These are phyloP conservation scores for Lactarius indigo DNA, from an alignment of 768 basidiomycete genomes.

Conservation along the genomic window DNA sequence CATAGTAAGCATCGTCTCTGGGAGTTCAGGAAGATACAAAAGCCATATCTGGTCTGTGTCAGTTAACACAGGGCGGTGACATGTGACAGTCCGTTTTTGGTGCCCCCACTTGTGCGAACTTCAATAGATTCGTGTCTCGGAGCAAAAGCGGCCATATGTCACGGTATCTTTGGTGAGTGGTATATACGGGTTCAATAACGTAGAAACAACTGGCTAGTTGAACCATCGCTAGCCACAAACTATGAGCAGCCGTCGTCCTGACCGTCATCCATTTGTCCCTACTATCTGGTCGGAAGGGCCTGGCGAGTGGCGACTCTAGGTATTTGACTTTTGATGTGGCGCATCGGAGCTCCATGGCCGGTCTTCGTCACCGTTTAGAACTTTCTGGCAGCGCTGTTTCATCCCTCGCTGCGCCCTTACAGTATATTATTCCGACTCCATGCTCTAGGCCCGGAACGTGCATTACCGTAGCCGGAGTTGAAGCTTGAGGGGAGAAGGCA, in stretches of 20 bases:
- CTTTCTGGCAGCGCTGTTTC: not conserved
- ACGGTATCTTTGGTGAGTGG: not conserved
- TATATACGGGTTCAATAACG: not conserved
- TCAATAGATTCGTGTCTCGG: not conserved
- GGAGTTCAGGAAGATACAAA: constrained; percentile 60
- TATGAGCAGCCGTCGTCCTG: not conserved
- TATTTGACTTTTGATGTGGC: not conserved
- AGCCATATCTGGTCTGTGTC: constrained; percentile 65
- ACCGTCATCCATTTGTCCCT: too few relatives aligned
- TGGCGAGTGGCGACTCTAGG: not conserved
- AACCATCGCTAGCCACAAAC: not conserved
- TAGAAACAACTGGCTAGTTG: not conserved
- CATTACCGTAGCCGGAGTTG: not conserved
- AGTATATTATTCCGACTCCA: not conserved
- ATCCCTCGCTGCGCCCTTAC: not conserved
- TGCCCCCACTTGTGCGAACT: not conserved
- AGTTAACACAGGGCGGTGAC: constrained; percentile 33
- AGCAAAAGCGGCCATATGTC: not conserved
- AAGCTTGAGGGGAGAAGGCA: too few relatives aligned
- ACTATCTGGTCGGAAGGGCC: too few relatives aligned
- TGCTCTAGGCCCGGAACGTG: not conserved
- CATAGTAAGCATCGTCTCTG: constrained; percentile 54
- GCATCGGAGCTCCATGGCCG: not conserved
- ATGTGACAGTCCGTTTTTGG: constrained; percentile 2
- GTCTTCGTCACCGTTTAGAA: not conserved